These are phyloP conservation scores for Xylaria nigripes DNA, from an alignment of 495 filamentous ascomycete species.

Conservation along the genomic window DNA sequence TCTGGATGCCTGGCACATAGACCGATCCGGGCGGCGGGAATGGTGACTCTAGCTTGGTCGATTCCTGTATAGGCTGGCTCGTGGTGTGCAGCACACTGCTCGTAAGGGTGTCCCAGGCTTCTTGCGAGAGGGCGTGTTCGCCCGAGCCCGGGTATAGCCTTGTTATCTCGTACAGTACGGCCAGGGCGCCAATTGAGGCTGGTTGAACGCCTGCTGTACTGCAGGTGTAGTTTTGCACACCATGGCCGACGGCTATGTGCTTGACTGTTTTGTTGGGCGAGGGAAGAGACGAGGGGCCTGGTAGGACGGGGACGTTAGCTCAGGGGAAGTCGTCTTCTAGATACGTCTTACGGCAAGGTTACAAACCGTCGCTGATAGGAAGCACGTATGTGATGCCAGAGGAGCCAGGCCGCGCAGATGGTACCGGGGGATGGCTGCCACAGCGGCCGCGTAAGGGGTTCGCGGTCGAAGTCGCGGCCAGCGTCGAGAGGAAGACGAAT, in stretches of 20 bases:
- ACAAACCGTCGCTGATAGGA: constrained; percentile 25
- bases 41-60: constrained; percentile 26
- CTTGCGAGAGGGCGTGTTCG: constrained; percentile 16
- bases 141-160: constrained; percentile 36
- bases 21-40: constrained; percentile 33
- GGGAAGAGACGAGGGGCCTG: constrained; percentile 35
- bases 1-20: constrained; percentile 17
- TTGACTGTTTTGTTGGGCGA: constrained; percentile 43
- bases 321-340: background rate
- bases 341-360: background rate
- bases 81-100: constrained; percentile 26
- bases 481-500: constrained; percentile 20
- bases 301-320: constrained; percentile 11
- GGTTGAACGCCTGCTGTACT: constrained; percentile 19
- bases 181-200: constrained; percentile 50
- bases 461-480: constrained; percentile 27
- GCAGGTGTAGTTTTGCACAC: constrained; percentile 76
- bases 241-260: constrained; percentile 59
- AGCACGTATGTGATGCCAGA: constrained; percentile 9
- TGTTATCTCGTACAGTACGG: constrained; percentile 57
- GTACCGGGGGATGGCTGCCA: background rate
- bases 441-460: constrained; percentile 22
- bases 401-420: constrained; percentile 4
- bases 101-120: constrained; percentile 27
- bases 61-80: constrained; percentile 27